Conservation (phyloP, 1,284 basidiomycete genomes). For the Neotropicomus parvogracilis region DNA sequence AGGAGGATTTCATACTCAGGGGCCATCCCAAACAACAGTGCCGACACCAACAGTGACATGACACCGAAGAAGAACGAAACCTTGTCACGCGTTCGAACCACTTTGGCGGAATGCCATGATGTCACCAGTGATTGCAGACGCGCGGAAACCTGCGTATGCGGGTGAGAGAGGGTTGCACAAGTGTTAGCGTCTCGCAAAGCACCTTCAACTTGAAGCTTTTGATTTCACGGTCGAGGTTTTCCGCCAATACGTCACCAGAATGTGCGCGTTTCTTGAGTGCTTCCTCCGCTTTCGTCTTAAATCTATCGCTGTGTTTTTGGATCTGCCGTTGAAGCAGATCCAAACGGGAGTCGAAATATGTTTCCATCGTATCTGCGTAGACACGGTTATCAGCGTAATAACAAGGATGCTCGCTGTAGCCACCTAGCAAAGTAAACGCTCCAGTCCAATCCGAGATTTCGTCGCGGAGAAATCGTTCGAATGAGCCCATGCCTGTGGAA, state of each 20-base stretch:
- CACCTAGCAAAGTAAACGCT: slow-evolving; percentile 73
- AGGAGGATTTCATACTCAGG: slow-evolving; percentile 57
- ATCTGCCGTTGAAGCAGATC: slow-evolving; percentile 86
- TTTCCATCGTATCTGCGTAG: slow-evolving; percentile 77
- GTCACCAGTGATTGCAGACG: slow-evolving; percentile 68
- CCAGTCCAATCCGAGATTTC: slow-evolving; percentile 53
- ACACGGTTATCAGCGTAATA: slow-evolving; percentile 15
- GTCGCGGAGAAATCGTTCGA: slow-evolving; percentile 52
- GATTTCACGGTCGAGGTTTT: slow-evolving; percentile 83
- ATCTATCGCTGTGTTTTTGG: slow-evolving; percentile 78
- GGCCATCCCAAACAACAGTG: slow-evolving; percentile 77
- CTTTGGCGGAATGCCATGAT: slow-evolving; percentile 88
- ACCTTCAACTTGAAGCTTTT: slow-evolving; percentile 72
- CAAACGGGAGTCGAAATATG: slow-evolving; percentile 85
- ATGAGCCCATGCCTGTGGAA: slow-evolving; percentile 38
- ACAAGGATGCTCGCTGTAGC: slow-evolving; percentile 9
- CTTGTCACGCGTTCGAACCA: slow-evolving; percentile 88
- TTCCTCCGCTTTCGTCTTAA: slow-evolving; percentile 75
- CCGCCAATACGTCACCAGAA: slow-evolving; percentile 60
- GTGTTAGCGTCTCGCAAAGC: slow-evolving; percentile 6
- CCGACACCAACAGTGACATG: slow-evolving; percentile 79
- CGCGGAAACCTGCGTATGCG: slow-evolving; percentile 55
- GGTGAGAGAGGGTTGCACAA: slow-evolving; percentile 9
- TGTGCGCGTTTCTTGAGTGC: slow-evolving; percentile 64
- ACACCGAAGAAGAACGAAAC: slow-evolving; percentile 90